These are phyloP conservation scores for Stagonosporopsis vannaccii DNA, from an alignment of 2,329 filamentous ascomycete species.

Conservation along the genomic window DNA sequence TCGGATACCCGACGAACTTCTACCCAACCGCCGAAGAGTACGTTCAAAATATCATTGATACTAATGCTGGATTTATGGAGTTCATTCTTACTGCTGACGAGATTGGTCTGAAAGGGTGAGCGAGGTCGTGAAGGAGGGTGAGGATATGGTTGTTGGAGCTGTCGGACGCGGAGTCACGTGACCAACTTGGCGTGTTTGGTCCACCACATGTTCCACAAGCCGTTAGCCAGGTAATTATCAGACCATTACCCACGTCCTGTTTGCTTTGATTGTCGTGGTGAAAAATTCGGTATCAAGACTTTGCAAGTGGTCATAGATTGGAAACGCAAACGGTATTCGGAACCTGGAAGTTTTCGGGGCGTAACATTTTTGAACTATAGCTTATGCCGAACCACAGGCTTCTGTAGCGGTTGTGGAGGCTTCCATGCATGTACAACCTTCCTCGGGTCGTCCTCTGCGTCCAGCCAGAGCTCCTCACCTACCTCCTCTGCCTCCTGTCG, in stretches of 20 bases:
- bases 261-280: too few relatives aligned
- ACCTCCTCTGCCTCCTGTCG: not conserved
- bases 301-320: too few relatives aligned
- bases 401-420: not conserved
- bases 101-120: constrained; percentile 40
- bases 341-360: too few relatives aligned
- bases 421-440: not conserved
- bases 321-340: too few relatives aligned
- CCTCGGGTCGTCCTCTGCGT: not conserved
- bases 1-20: constrained; percentile 51
- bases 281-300: too few relatives aligned
- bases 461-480: not conserved
- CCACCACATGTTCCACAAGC: too few relatives aligned
- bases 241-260: too few relatives aligned
- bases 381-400: not conserved
- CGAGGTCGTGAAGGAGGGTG: not conserved
- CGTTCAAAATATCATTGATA: constrained; percentile 52
- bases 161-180: too few relatives aligned
- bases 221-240: too few relatives aligned
- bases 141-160: too few relatives aligned
- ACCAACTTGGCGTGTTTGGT: too few relatives aligned
- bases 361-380: not conserved
- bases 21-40: constrained; percentile 52
- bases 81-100: constrained; percentile 46
- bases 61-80: constrained; percentile 54